These are phyloP conservation scores for Sporothrix luriei DNA, from an alignment of 2,329 filamentous ascomycete genomes.

Conservation along the genomic window DNA sequence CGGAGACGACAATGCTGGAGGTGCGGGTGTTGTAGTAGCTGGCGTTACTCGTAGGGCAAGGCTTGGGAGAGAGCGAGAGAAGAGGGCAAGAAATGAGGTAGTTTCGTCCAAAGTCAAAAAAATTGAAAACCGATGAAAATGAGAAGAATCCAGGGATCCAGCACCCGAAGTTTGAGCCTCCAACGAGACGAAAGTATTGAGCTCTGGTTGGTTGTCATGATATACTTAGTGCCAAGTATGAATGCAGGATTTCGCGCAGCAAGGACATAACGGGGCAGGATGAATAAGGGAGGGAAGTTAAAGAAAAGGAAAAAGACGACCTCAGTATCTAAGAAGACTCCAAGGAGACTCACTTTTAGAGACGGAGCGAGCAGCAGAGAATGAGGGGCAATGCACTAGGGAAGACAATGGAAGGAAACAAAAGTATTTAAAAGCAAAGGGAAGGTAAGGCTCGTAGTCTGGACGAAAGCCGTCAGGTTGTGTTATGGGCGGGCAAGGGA, in stretches of 20 bases:
- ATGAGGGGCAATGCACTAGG: constrained; percentile 30
- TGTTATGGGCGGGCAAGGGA: constrained; percentile 27
- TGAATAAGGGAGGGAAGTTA: constrained; percentile 26
- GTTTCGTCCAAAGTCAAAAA: not conserved
- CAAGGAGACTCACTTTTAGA: not conserved
- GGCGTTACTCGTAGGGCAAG: constrained; percentile 1
- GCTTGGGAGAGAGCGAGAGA: constrained; percentile 10
- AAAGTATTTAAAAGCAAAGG: constrained; percentile 23
- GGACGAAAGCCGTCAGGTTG: constrained; percentile 24
- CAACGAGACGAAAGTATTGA: constrained; percentile 49
- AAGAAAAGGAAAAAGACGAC: constrained; percentile 10
- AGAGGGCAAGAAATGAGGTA: not conserved
- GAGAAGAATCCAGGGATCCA: constrained; percentile 46
- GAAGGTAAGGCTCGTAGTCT: constrained; percentile 7
- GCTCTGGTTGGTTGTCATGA: constrained; percentile 52
- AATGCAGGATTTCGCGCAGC: constrained; percentile 37
- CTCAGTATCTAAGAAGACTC: not conserved
- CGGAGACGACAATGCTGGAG: constrained; percentile 25
- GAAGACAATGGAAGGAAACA: constrained; percentile 21
- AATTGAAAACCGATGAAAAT: not conserved
- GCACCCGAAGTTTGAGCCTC: constrained; percentile 51
- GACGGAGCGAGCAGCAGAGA: constrained; percentile 26
- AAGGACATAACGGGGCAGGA: constrained; percentile 18
- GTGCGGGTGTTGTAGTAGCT: not conserved
- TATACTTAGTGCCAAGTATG: constrained; percentile 44